Evolutionary conservation across 139 green algal species (phyloP).

Genomic region (Pseudopediastrum boryanum): DNA sequence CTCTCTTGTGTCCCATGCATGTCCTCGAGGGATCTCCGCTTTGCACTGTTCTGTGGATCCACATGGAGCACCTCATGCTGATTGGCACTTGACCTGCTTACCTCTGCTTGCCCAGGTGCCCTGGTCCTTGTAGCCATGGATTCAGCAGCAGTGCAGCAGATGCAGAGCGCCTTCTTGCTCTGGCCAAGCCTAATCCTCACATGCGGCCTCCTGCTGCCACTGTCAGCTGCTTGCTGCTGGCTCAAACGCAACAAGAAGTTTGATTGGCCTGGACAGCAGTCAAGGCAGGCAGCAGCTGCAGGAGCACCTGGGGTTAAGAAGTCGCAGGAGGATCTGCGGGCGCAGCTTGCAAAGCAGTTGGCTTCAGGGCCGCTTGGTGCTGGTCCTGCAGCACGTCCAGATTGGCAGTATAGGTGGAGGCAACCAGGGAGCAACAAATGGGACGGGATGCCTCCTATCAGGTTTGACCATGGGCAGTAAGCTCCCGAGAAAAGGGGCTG

Average conservation of each 20-base stretch:
- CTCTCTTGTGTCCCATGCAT: not conserved
- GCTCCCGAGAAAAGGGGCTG: too few species aligned
- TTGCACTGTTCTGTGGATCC: not conserved
- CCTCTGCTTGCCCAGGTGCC: constrained; percentile 23
- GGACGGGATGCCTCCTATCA: too few species aligned
- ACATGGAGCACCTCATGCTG: not conserved
- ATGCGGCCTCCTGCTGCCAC: constrained; percentile 37
- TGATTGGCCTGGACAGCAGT: constrained; percentile 13
- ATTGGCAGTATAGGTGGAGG: too few species aligned
- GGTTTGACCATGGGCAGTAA: too few species aligned
- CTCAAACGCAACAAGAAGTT: constrained; percentile 43
- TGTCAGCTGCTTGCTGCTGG: constrained; percentile 39
- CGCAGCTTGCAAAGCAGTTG: too few species aligned
- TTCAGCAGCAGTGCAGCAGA: constrained; percentile 36
- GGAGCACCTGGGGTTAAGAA: not conserved
- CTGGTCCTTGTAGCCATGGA: constrained; percentile 58
- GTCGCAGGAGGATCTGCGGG: not conserved
- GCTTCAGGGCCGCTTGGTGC: too few species aligned
- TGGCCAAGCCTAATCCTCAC: constrained; percentile 46
- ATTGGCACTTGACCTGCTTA: not conserved
- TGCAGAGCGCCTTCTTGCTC: constrained; percentile 38
- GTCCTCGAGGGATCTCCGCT: not conserved
- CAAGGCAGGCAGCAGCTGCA: not conserved
- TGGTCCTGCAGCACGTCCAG: too few species aligned
- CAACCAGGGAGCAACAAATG: too few species aligned